These are phyloP conservation scores for Herpetomonas samuelpessoai DNA, from an alignment of 208 protist species.

Conservation along the genomic window DNA sequence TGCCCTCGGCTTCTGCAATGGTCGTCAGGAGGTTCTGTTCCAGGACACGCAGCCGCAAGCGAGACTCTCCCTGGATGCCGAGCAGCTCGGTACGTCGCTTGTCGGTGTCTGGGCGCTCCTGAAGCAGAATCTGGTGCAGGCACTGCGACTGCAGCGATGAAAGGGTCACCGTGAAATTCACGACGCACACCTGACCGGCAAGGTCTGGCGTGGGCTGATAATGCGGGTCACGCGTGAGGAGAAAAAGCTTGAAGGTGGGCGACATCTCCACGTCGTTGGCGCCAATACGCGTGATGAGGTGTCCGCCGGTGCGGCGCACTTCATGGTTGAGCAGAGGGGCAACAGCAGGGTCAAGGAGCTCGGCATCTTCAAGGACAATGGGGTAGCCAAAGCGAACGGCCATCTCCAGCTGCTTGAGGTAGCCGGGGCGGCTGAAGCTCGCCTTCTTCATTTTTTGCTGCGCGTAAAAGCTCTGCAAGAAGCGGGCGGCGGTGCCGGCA, in stretches of 20 bases:
- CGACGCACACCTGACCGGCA: conserved; percentile 95
- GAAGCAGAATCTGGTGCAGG: conserved; percentile 86
- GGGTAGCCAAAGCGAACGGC: conserved; percentile 98
- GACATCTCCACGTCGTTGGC: conserved; percentile 98
- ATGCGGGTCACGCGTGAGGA: conserved; percentile 96
- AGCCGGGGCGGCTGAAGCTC: conserved; percentile 95
- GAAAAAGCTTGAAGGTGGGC: conserved; percentile 96
- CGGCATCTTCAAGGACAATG: conserved; percentile 99
- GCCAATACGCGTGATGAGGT: conserved; percentile 94
- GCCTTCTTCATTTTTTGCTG: conserved; percentile 90
- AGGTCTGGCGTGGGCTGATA: conserved; percentile 95
- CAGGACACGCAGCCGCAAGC: conserved; percentile 91
- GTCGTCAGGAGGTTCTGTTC: conserved; percentile 96
- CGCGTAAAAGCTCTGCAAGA: conserved; percentile 88
- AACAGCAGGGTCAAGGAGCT: conserved; percentile 98
- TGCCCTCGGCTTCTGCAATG: conserved; percentile 93
- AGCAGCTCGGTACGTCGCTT: conserved; percentile 90
- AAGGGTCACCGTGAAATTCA: conserved; percentile 99
- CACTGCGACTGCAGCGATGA: conserved; percentile 95
- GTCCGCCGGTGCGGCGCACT: conserved; percentile 93
- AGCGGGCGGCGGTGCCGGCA: conserved; percentile 94
- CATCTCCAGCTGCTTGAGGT: conserved; percentile 98
- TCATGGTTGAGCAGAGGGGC: conserved; percentile 98
- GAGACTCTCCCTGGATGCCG: conserved; percentile 94
- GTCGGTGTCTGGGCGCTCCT: conserved; percentile 97